Evolutionary conservation across 139 green algal genomes (phyloP), one percentile per base, ranked within the genome.

Genomic region (Pseudopediastrum boryanum): DNA sequence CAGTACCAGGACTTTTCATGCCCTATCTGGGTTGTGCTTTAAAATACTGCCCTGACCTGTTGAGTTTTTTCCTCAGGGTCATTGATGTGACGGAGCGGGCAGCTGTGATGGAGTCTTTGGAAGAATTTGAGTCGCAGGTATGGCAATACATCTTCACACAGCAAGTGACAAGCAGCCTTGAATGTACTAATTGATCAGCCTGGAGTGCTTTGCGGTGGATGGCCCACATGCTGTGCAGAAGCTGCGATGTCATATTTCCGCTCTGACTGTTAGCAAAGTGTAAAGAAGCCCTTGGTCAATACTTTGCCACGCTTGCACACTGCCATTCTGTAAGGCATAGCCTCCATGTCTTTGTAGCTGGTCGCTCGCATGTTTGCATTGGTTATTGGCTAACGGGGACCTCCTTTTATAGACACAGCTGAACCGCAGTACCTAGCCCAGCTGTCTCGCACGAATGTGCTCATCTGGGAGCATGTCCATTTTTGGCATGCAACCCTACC

Each of bases 51-150:
- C 9, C 43, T 7, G 13, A 43, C 7, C 13, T 27, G 9, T 7
- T 13, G 7, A 58, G 1, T 23, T 68, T 5, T 68, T 27, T 19
- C 25, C 63, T 46, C 43, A 80, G 78, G 52, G 65, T 87, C 21
- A 84, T 89, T 36, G 70, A 38, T 21, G 80, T 91, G 9, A 35
- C 84, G 27, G 87, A 93, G 68, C 79, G 85, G 4, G 86, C 80
- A 6, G 27, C 79, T 1, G 59, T 90, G 3, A 81, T 93, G 59
- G 70, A 89, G 50, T 64, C 56, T 36, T 69, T 93, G 6, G 82
- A 91, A 9, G 77, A 72, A 12, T 82, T 71, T 9, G 56, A 79
- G 25, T 71, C 44, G 38, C 75, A 87, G 82, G 82, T 87, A 46
- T 36, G 10, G 41, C 44, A 19, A 3, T 44, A 52, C 31, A 21